Base-by-base conservation (phyloP, 2,329 filamentous ascomycete species). In the Beauveria scarabaeidicola region DNA sequence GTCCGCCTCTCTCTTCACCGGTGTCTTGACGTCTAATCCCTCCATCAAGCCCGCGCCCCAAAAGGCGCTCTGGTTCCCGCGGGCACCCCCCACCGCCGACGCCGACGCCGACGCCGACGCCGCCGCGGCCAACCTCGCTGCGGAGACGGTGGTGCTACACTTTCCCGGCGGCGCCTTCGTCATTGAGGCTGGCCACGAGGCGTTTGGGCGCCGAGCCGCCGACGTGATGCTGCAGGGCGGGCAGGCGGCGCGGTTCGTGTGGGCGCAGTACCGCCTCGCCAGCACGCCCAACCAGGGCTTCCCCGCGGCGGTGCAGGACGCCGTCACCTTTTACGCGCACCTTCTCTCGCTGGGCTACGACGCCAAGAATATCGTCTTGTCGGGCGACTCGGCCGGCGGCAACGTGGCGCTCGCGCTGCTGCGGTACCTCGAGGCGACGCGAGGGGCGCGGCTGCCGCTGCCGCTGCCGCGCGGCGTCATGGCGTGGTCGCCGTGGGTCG, bases 141-240 rank as follows among this genome's bases (percentile, higher is more conserved):
- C n/a, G 27, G 50, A 59, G 44, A 59, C 36, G 41, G 61, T 67
- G 6, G 60, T 63, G 17, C 61, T 72, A 36, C 69, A 72, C 50
- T 62, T 70, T 36, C 69, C 71, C 48, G 70, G 70, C 40, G 68
- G 69, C 19, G 69, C 62, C 9, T 71, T 66, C 57, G 66, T 69
- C 29, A 48, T 70, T 8, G 67, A 67, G 7, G 63, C 65, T 19
- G 68, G 68, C 2, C 69, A 69, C 13, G 67, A 68, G 44, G 51
- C 43, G 5, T 67, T 67, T 60, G 65, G 64, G 3, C 65, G 64
- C 17, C 68, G 63, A 53, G 48, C 67, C 36, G 62, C 66, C 52
- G 58, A 63, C 32, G 63, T 62, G 13, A 59, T 70, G 21, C 47
- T 67, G 9, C 44, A 57, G 3, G 63, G 65, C 36, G 62, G 63